Base-by-base conservation (phyloP, 257 asterid genomes). In the Gentiana dahurica region DNA sequence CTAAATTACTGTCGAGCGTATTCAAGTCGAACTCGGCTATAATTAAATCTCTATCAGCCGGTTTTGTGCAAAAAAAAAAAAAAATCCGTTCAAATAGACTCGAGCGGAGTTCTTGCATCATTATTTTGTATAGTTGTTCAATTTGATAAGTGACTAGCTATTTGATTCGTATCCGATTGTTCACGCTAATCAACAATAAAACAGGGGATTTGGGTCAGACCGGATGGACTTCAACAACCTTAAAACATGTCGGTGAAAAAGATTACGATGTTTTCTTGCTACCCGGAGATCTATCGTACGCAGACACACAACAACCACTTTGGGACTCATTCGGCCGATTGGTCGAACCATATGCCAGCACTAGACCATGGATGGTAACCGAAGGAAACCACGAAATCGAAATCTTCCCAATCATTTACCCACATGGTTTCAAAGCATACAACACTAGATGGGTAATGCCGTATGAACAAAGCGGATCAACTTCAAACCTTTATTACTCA, bases 271-370 rank as follows among this genome's bases (percentile, higher is more conserved):
- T 84, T 2, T 56, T 86, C 1, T 76, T 87, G 6, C 69, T 90
- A 0, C 96, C 96, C 3, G 97, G 96, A 0, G 97, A 89, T 63
- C 68, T 89, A 15, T 84, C 97, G 1, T 89, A 89, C 52, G 97
- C 97, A 2, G 95, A 89, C 45, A 54, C 73, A 1, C 74, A 77
- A 1, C 97, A 89, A 54, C 85, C 84, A 6, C 67, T 86, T 3
- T 89, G 97, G 97, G 97, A 89, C 73, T 76, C 95, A 4, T 89
- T 89, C 54, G 97, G 95, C 0, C 77, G 84, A 58, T 73, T 86
- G 3, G 94, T 86, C 36, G 84, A 89, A 72, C 87, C 89, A 5
- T 76, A 74, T 46, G 86, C 95, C 0, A 86, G 89, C 75, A 15
- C 61, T 1, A 60, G 94, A 64, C 95, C 97, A 0, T 89, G 97